phyloP scores from a whole-genome alignment of 306 rosid species.

The Prunus davidiana region DNA sequence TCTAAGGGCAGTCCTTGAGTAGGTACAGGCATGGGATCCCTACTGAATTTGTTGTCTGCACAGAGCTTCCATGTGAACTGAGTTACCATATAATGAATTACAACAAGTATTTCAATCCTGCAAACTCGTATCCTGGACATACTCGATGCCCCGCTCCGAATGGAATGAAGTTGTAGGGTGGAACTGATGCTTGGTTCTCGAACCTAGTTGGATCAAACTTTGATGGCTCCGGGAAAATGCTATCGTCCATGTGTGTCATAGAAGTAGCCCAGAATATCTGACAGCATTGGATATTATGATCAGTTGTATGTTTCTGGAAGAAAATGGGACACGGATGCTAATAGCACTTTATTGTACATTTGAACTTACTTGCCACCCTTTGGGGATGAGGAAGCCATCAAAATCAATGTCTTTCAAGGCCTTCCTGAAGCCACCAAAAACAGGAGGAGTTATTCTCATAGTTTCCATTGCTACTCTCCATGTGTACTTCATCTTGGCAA shows the following conservation, averaged over 20 bases:
- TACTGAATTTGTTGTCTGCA: slow-evolving; percentile 46
- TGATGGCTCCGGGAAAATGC: slow-evolving; percentile 52
- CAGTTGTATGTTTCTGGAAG: not conserved
- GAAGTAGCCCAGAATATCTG: slow-evolving; percentile 70
- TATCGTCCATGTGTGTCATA: slow-evolving; percentile 64
- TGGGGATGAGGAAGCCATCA: slow-evolving; percentile 61
- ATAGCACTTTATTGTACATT: not conserved
- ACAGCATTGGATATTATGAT: not conserved
- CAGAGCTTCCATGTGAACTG: slow-evolving; percentile 64
- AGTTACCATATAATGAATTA: slow-evolving; percentile 65
- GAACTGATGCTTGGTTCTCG: slow-evolving; percentile 50
- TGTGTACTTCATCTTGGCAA: slow-evolving; percentile 78
- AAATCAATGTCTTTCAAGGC: slow-evolving; percentile 55
- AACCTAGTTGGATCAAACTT: slow-evolving; percentile 73
- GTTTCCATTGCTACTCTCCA: slow-evolving; percentile 81
- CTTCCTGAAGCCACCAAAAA: slow-evolving; percentile 56
- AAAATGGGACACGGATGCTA: not conserved
- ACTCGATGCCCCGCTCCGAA: slow-evolving; percentile 69
- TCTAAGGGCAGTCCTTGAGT: slow-evolving; percentile 55
- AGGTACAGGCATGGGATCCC: slow-evolving; percentile 64
- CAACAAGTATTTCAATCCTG: slow-evolving; percentile 60
- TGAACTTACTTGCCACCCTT: slow-evolving; percentile 86
- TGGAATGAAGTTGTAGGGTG: slow-evolving; percentile 53
- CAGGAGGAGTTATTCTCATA: slow-evolving; percentile 60
- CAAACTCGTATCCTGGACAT: slow-evolving; percentile 67